phyloP scores from a whole-genome alignment of 805 yeast species.

The Jamesozyma piceae region DNA sequence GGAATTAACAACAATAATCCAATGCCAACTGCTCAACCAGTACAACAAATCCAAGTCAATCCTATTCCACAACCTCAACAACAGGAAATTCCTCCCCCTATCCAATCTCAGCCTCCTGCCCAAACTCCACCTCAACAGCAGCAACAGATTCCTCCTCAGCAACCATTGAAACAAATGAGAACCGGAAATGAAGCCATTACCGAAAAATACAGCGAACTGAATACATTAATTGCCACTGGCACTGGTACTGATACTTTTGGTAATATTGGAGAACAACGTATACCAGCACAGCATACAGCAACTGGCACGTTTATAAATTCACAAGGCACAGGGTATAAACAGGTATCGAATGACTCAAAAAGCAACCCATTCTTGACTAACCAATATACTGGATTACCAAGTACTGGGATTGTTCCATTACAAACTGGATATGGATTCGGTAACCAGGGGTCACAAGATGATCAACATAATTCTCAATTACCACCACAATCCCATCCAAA shows the following conservation, averaged over 20 bases:
- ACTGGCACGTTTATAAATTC: conserved; percentile 77
- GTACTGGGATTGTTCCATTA: conserved; percentile 61
- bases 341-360: conserved; percentile 32
- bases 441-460: conserved; percentile 40
- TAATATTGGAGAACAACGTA: conserved; percentile 40
- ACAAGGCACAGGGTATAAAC: conserved; percentile 73
- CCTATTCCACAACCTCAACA: conserved; percentile 2
- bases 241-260: conserved; percentile 86
- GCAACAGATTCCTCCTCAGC: conserved; percentile 19
- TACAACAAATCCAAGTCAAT: not conserved
- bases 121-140: conserved; percentile 13
- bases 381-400: conserved; percentile 66
- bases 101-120: conserved; percentile 2
- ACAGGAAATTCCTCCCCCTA: not conserved
- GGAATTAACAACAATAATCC: not conserved
- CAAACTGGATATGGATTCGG: conserved; percentile 94
- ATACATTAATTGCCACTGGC: conserved; percentile 70
- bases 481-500: not conserved
- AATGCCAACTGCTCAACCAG: not conserved
- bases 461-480: conserved; percentile 1
- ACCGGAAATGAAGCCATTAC: conserved; percentile 50
- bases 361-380: conserved; percentile 41
- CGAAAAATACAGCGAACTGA: conserved; percentile 60
- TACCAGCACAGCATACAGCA: conserved; percentile 88
- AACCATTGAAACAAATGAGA: conserved; percentile 37